Base-by-base conservation (phyloP, 2,329 filamentous ascomycete species). In the Iodosphaeria phyllophila region DNA sequence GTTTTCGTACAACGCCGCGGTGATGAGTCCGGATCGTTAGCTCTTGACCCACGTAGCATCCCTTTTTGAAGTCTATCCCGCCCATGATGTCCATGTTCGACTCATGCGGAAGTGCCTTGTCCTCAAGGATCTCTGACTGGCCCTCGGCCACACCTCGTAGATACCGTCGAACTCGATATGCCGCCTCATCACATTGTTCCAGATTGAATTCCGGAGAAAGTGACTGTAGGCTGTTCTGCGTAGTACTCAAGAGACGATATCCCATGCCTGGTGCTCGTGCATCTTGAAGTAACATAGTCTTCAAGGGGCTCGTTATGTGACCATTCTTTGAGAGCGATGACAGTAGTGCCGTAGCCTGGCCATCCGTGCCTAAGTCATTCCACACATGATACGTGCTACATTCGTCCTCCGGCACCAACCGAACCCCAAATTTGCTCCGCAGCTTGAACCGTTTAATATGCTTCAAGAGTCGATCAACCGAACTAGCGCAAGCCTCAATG, bases 21-120 rank as follows among this genome's bases (percentile, higher is more conserved):
- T 98, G 89, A 46, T 84, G 76, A 2, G 89, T 98, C 20, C 89
- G 74, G 35, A 95, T 92, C 2, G 89, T 95, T 34, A 98, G 63
- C 49, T 98, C 89, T 51, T 98, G 89, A 0, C 89, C 89, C 6
- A 95, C 70, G 48, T 98, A 98, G 52, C 89, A 98, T 6, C 89
- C 89, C 54, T 98, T 98, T 43, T 71, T 71, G 54, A 89, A 98
- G 50, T 93, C 80, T 35, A 98, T 74, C 14, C 71, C 89, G 23
- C 67, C 64, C 62, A 79, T 79, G 30, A 79, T 54, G 49, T 98
- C 89, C 45, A 95, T 64, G 46, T 93, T 93, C 43, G 64, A 74
- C 50, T 95, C 86, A 48, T 84, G 74, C 1, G 89, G 86, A 27
- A 98, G 57, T 1, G 82, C 72, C 11, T 62, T 54, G 34, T 76